Percentiles rank a stretch among this genome's conserved stretches.
Conservation (phyloP, 1,139 yeast genomes). For the Geotrichum siamense region DNA sequence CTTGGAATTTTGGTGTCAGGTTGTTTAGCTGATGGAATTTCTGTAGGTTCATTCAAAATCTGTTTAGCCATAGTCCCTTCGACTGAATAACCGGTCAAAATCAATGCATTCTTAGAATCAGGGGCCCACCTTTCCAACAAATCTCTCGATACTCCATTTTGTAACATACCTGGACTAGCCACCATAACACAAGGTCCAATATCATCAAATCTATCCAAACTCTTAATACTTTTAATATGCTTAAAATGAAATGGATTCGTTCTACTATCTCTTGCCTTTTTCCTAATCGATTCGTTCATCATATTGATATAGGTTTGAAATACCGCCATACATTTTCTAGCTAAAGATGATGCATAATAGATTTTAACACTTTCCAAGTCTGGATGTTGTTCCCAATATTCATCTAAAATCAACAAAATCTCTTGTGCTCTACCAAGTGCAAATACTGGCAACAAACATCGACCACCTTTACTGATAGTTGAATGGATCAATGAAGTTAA, state of each 20-base stretch:
- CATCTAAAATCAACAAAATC: slow-evolving; percentile 77
- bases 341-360: slow-evolving; percentile 87
- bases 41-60: slow-evolving; percentile 77
- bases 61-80: slow-evolving; percentile 98
- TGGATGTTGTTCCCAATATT: slow-evolving; percentile 82
- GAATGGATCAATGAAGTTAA: slow-evolving; percentile 77
- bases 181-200: slow-evolving; percentile 93
- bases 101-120: slow-evolving; percentile 79
- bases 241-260: slow-evolving; percentile 87
- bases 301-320: slow-evolving; percentile 93
- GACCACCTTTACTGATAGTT: slow-evolving; percentile 80
- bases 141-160: slow-evolving; percentile 89
- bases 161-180: slow-evolving; percentile 98
- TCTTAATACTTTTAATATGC: slow-evolving; percentile 71
- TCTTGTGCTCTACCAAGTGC: slow-evolving; percentile 98
- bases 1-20: slow-evolving; percentile 84
- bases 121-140: slow-evolving; percentile 95
- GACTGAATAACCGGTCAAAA: slow-evolving; percentile 93
- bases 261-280: slow-evolving; percentile 65
- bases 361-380: slow-evolving; percentile 78
- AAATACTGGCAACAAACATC: slow-evolving; percentile 88
- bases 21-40: slow-evolving; percentile 71
- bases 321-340: slow-evolving; percentile 94
- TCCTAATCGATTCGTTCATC: slow-evolving; percentile 89
- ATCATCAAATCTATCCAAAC: slow-evolving; percentile 80